phyloP scores from a whole-genome alignment of 371 early-diverging fungal species.

The Mucor mucedo region DNA sequence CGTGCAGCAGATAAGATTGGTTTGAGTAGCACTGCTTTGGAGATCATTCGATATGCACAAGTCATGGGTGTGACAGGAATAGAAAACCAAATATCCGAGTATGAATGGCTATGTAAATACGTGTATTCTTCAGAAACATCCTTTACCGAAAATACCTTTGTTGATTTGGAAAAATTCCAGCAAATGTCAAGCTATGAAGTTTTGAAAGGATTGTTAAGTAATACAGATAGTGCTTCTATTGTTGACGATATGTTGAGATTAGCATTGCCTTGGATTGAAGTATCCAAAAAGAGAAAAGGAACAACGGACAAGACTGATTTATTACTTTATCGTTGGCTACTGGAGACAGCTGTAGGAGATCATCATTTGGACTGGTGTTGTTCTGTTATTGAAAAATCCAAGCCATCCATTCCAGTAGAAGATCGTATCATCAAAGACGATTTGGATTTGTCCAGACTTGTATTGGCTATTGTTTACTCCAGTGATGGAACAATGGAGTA shows the following conservation, averaged over 20 bases:
- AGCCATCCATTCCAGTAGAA: conserved; percentile 55
- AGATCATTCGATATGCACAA: conserved; percentile 59
- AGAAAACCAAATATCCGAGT: conserved; percentile 50
- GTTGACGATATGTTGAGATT: conserved; percentile 55
- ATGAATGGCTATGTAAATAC: conserved; percentile 66
- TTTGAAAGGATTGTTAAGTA: conserved; percentile 51
- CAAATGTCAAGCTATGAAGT: conserved; percentile 57
- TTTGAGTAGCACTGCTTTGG: conserved; percentile 58
- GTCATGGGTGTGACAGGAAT: conserved; percentile 57
- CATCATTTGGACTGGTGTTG: conserved; percentile 60
- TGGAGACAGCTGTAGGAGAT: conserved; percentile 30
- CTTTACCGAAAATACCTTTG: conserved; percentile 25
- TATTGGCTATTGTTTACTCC: conserved; percentile 60
- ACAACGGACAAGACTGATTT: conserved; percentile 27
- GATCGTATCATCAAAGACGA: conserved; percentile 69
- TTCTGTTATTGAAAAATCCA: conserved; percentile 61
- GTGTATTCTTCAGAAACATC: conserved; percentile 47
- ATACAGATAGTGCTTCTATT: conserved; percentile 47
- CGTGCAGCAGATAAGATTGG: conserved; percentile 62
- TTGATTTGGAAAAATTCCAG: conserved; percentile 46
- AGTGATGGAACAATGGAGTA: conserved; percentile 50
- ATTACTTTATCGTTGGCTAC: conserved; percentile 53
- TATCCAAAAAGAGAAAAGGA: conserved; percentile 28
- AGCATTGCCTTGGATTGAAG: conserved; percentile 65
- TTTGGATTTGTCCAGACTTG: conserved; percentile 59